Evolutionary conservation across 345 rosid species (phyloP), one percentile per base, ranked within the genome.

Genomic region (Rubroshorea leprosula): DNA sequence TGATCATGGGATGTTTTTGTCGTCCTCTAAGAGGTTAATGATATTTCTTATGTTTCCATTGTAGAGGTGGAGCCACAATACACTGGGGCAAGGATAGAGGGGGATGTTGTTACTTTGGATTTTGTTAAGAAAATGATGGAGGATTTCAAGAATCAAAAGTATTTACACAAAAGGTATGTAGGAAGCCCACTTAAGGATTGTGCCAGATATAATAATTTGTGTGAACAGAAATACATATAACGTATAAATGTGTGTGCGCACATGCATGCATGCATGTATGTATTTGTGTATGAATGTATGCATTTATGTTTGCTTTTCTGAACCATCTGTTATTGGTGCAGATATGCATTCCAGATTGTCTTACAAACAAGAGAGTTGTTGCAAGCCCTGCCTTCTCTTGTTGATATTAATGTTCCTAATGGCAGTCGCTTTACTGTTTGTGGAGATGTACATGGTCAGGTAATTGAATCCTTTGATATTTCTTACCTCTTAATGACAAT

Each of bases 371-470:
- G 97, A 68, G 83, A 89, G 58, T 85, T 89, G 74, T 74, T 93
- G 75, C 78, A 17, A 66, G 74, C 72, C 44, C 68, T 85, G 70
- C 95, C 99, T 56, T 85, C 95, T 43, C 87, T 93, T 62, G 87
- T 93, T 68, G 90, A 93, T 72, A 82, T 93, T 63, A 67, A 38
- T 58, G 78, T 93, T 65, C 87, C 96, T 26, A 71, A 78, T 51
- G 89, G 85, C 57, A 83, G 71, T 22, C 88, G 80, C 73, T 79
- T 89, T 67, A 89, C 97, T 0, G 95, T 93, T 57, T 93, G 99
- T 55, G 99, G 99, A 75, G 99, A 93, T 74, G 97, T 93, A 29
- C 99, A 93, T 72, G 99, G 99, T 59, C 97, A 93, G 97, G 99
- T 93, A 78, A 74, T 73, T 62, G 23, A 21, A 43, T 44, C 49